A percentile compares a stretch with the other conserved stretches of the same genome.
Conservation (phyloP, 352 stramenopile species). For the Globisporangium emineosum region DNA sequence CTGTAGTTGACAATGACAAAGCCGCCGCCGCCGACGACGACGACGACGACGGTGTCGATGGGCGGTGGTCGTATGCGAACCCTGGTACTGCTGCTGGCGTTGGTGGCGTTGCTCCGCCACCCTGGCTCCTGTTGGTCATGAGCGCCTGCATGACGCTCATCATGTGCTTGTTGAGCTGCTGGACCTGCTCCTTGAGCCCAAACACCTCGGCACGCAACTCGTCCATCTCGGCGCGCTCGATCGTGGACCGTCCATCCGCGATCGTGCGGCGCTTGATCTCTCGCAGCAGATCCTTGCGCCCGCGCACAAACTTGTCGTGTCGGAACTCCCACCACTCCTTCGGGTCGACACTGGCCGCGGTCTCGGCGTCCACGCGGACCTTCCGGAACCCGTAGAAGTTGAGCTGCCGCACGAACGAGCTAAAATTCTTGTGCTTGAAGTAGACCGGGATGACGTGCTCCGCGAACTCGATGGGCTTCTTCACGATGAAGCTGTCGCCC, state of each 20-base stretch:
- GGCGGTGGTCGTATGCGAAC: constrained; percentile 1
- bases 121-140: constrained; percentile 25
- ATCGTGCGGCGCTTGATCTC: constrained; percentile 69
- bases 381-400: constrained; percentile 92
- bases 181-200: constrained; percentile 58
- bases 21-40: neutral
- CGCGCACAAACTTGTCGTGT: constrained; percentile 81
- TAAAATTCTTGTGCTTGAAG: constrained; percentile 93
- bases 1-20: neutral
- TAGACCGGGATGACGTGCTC: constrained; percentile 87
- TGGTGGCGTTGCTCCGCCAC: neutral
- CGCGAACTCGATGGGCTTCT: constrained; percentile 81
- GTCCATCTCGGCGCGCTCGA: constrained; percentile 73
- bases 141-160: constrained; percentile 53
- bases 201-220: constrained; percentile 57
- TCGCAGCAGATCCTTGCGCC: constrained; percentile 57
- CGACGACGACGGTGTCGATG: neutral
- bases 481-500: constrained; percentile 89
- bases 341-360: constrained; percentile 32
- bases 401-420: constrained; percentile 90
- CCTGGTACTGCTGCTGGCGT: neutral
- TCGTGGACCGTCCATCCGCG: constrained; percentile 20
- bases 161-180: constrained; percentile 69
- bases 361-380: constrained; percentile 51
- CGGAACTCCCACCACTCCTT: constrained; percentile 86